Percentiles rank a stretch among this genome's conserved stretches.
phyloP scores from a whole-genome alignment of 2,329 filamentous ascomycete species.

The Exophiala spinifera region DNA sequence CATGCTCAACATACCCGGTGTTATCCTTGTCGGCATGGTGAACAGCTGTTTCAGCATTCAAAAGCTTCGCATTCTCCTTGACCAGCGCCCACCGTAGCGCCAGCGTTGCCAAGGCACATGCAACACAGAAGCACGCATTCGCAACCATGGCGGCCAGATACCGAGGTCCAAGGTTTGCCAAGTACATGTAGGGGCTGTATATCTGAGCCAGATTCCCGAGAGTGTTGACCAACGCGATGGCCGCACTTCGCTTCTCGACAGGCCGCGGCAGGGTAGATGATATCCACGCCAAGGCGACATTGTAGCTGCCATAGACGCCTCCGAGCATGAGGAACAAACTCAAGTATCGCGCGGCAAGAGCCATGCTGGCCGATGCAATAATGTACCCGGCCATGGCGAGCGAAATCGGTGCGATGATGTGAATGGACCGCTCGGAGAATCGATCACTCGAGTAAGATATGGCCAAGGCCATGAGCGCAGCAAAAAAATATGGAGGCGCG shows the following conservation, averaged over 20 bases:
- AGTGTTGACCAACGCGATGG: slow-evolving; percentile 55
- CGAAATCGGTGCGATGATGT: slow-evolving; percentile 53
- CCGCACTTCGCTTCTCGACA: slow-evolving; percentile 54
- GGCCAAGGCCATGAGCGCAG: slow-evolving; percentile 48
- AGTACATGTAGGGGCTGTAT: slow-evolving; percentile 52
- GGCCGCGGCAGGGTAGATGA: slow-evolving; percentile 51
- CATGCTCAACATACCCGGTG: background rate
- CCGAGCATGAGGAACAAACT: slow-evolving; percentile 50
- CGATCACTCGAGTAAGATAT: slow-evolving; percentile 48
- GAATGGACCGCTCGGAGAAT: slow-evolving; percentile 48
- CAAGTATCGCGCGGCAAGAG: slow-evolving; percentile 55
- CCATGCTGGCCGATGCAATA: slow-evolving; percentile 53
- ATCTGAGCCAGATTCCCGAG: slow-evolving; percentile 54
- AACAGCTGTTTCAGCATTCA: background rate
- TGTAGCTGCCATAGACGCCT: slow-evolving; percentile 36
- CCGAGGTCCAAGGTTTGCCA: background rate
- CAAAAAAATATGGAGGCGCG: slow-evolving; percentile 55
- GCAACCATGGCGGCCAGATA: background rate
- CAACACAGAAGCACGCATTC: background rate
- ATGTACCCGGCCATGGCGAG: slow-evolving; percentile 52
- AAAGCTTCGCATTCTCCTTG: background rate
- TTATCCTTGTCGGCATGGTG: background rate
- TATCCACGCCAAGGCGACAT: slow-evolving; percentile 57
- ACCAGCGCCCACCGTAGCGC: background rate
- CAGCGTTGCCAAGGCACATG: background rate